These are phyloP conservation scores for Poronia punctata DNA, from an alignment of 495 filamentous ascomycete genomes.

Conservation along the genomic window DNA sequence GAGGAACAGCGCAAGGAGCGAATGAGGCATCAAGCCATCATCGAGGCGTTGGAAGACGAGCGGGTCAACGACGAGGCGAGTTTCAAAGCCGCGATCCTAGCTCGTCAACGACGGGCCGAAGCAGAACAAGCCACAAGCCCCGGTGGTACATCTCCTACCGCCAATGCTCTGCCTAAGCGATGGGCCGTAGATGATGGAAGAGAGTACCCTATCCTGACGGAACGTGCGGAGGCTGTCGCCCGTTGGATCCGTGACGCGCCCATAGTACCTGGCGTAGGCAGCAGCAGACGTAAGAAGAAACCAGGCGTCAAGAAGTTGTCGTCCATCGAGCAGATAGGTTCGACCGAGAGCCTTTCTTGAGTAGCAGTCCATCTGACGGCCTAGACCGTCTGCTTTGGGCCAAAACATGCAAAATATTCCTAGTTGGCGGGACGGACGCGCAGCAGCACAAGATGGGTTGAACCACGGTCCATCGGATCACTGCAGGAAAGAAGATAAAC, in stretches of 20 bases:
- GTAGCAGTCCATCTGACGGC: no score
- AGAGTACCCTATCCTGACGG: conserved; percentile 63
- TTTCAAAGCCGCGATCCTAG: conserved; percentile 54
- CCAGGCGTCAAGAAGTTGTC: conserved; percentile 23
- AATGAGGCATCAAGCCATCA: conserved; percentile 54
- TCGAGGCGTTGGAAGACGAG: conserved; percentile 59
- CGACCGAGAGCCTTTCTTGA: not conserved
- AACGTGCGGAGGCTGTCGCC: conserved; percentile 58
- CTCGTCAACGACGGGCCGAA: conserved; percentile 49
- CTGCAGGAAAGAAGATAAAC: no score
- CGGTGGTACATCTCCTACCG: conserved; percentile 14
- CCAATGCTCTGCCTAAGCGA: conserved; percentile 40
- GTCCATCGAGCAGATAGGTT: not conserved
- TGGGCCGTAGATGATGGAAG: conserved; percentile 60
- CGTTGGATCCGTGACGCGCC: conserved; percentile 66
- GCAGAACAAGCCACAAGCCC: conserved; percentile 18
- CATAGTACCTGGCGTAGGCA: conserved; percentile 24
- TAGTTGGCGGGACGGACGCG: no score
- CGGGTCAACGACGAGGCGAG: conserved; percentile 56
- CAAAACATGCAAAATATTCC: no score
- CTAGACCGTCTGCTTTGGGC: no score
- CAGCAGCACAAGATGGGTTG: no score
- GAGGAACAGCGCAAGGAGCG: conserved; percentile 47
- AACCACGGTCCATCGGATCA: no score
- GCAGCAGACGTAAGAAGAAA: conserved; percentile 35